phyloP scores from a whole-genome alignment of 2,329 filamentous ascomycete genomes.

The Talaromyces sp. region DNA sequence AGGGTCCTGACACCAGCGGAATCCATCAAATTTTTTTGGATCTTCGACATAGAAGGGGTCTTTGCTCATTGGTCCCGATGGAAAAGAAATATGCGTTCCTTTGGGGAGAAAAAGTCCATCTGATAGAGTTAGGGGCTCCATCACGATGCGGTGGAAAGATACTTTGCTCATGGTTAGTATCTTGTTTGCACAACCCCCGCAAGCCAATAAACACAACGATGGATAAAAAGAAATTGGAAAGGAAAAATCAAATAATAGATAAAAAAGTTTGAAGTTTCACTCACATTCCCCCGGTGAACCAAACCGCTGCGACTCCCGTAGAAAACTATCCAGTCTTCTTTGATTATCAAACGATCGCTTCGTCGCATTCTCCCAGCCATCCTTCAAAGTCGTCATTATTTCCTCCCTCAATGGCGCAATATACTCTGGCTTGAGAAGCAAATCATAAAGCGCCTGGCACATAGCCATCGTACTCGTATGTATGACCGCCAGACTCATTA shows the following conservation, averaged over 20 bases:
- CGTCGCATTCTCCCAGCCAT: conserved; percentile 30
- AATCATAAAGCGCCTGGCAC: conserved; percentile 53
- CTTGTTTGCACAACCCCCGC: too few relatives aligned
- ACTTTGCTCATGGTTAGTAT: conserved; percentile 16
- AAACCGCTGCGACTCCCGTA: conserved; percentile 34
- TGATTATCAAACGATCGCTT: conserved; percentile 22
- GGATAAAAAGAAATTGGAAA: not conserved
- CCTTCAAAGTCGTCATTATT: conserved; percentile 33
- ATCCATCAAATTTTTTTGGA: conserved; percentile 28
- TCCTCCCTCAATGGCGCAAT: conserved; percentile 56
- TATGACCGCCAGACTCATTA: conserved; percentile 31
- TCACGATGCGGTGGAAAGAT: conserved; percentile 32
- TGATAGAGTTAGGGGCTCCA: conserved; percentile 25
- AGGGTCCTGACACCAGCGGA: conserved; percentile 31
- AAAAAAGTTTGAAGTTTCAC: not conserved
- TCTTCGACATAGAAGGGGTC: conserved; percentile 26
- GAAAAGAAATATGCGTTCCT: conserved; percentile 33
- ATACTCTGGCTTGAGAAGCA: conserved; percentile 55
- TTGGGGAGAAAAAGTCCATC: conserved; percentile 27
- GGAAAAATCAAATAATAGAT: not conserved
- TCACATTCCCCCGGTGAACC: conserved; percentile 32
- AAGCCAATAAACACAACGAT: not conserved
- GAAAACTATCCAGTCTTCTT: conserved; percentile 31
- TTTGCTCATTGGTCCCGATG: conserved; percentile 31
- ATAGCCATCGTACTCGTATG: conserved; percentile 34